phyloP scores from a whole-genome alignment of 441 rosid species.

The Adansonia rubrostipa region DNA sequence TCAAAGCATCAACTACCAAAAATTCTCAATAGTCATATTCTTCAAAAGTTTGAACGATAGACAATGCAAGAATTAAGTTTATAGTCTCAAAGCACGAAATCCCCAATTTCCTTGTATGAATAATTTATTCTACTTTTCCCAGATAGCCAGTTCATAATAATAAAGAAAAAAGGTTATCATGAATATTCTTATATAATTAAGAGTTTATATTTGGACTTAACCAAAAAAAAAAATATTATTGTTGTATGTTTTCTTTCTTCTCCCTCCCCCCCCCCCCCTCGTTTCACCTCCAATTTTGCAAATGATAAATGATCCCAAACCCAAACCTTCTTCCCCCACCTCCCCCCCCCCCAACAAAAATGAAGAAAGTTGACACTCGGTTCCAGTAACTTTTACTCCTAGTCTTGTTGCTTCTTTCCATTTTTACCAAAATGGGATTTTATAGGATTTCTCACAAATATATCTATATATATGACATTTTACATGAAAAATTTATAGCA shows the following conservation, averaged over 20 bases:
- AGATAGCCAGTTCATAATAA: not conserved
- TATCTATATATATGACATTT: not conserved
- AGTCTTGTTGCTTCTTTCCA: slow-evolving; percentile 16
- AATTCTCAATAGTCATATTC: slow-evolving; percentile 1
- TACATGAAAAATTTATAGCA: not conserved
- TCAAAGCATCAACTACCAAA: slow-evolving; percentile 18
- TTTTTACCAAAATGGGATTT: not conserved
- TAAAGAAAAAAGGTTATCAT: not conserved
- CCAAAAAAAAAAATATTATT: not conserved
- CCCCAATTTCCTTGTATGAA: not conserved
- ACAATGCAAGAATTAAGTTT: slow-evolving; percentile 11
- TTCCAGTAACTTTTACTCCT: not conserved
- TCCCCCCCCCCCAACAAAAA: not conserved
- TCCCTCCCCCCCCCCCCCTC: not conserved
- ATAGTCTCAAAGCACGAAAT: not conserved
- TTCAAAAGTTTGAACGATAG: not conserved
- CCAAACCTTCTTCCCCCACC: not conserved
- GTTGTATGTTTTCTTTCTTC: not conserved
- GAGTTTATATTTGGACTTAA: not conserved
- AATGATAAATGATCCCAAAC: slow-evolving; percentile 6
- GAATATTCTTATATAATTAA: not conserved
- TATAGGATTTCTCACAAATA: slow-evolving; percentile 3
- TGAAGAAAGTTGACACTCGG: not conserved
- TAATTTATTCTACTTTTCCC: not conserved
- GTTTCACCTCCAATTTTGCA: slow-evolving; percentile 14